Base-by-base conservation (phyloP, 306 rosid species). In the barrel medic (Medicago truncatula) region DNA sequence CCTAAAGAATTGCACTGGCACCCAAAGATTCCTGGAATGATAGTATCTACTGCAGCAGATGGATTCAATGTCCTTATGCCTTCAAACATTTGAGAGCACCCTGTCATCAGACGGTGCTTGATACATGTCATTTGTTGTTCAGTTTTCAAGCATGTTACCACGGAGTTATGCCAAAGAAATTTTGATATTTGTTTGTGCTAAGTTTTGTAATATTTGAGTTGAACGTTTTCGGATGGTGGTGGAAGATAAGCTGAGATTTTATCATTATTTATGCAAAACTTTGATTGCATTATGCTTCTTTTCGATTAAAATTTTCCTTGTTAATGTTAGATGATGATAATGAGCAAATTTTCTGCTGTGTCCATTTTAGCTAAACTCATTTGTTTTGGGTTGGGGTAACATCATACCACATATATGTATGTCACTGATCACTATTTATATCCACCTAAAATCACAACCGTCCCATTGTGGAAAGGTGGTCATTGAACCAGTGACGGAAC, bases 1-100 rank as follows among this genome's bases (percentile, higher is more conserved):
- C 86, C 88, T 64, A 95, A 95, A 82, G 98, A 95, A 83, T 86
- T 95, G 34, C 97, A 90, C 78, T 95, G 98, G 98, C 97, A 95
- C 82, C 16, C 87, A 15, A 96, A 95, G 84, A 95, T 95, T 84
- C 97, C 98, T 3, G 97, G 97, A 80, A 92, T 95, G 98, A 80
- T 92, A n/a, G 88, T 95, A 3, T 95, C 97, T 67, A 95, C 98
- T 0, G 98, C 97, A 15, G 78, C 87, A 10, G 98, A 95, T 85
- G 97, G 97, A 84, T 95, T 90, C 58, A 95, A 95, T 71, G 80
- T 92, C 71, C 89, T 92, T 8, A 89, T 95, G 98, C 98, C 98
- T 78, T 90, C 98, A 70, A 95, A 95, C 80, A 89, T 92, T 49
- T 97, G 31, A 90, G 75, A 90, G 54, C 66, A 89, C 89, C 21